Evolutionary conservation across 371 early-diverging fungal genomes (phyloP).

Genomic region (Rhizopus sp.): DNA sequence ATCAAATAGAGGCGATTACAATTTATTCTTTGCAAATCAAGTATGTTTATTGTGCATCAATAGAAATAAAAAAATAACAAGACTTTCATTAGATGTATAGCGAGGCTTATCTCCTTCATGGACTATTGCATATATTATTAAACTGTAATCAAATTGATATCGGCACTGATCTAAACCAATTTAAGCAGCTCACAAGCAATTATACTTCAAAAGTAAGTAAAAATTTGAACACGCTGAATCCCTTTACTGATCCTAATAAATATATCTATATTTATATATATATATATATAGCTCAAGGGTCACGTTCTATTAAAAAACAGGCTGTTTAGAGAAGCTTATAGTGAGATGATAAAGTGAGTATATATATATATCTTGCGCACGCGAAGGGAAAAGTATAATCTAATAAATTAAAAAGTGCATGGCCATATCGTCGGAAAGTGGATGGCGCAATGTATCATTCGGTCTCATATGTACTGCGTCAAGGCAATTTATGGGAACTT

Average conservation of each 20-base stretch:
- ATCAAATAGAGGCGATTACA: conserved; percentile 1
- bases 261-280: not conserved
- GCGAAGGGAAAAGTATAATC: not conserved
- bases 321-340: conserved; percentile 18
- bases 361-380: not conserved
- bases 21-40: conserved; percentile 25
- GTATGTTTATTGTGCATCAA: conserved; percentile 2
- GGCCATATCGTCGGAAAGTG: not conserved
- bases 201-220: conserved; percentile 32
- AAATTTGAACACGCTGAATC: not conserved
- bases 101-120: conserved; percentile 70
- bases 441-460: conserved; percentile 35
- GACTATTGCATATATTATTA: conserved; percentile 76
- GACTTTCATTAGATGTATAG: conserved; percentile 12
- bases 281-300: conserved; percentile 14
- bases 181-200: conserved; percentile 36
- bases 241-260: too few relatives aligned
- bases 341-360: conserved; percentile 16
- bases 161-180: conserved; percentile 30
- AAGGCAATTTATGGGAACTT: conserved; percentile 50
- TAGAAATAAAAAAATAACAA: not conserved
- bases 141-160: conserved; percentile 38
- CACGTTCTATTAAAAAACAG: conserved; percentile 12
- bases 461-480: conserved; percentile 32
- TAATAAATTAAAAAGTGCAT: not conserved